Base-by-base conservation (phyloP, 2,329 filamentous ascomycete species). In the Thyridium curvatum region DNA sequence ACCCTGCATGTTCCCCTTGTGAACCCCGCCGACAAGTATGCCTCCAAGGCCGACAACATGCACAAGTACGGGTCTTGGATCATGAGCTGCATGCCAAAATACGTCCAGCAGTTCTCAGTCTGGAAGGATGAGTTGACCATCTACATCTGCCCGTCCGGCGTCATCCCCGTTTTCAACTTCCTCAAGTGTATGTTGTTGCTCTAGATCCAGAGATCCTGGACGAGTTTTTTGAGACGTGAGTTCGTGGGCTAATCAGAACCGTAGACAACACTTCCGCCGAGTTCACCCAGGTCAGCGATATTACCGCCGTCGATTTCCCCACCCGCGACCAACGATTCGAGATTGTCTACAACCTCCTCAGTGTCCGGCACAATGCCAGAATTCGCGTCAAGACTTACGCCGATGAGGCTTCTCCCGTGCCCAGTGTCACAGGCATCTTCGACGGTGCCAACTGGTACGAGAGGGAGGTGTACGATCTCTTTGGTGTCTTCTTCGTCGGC, bases 391-490 rank as follows among this genome's bases (percentile, higher is more conserved):
- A 98, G 82, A 98, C 93, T 35, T 98, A 98, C 61, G 90, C 91
- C 54, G 91, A 98, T 58, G 93, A 98, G 71, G 86, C 88, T 8
- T 87, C 87, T 4, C 90, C 93, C 2, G 88, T 98, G 0, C 93
- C 93, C 31, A 94, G 86, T 61, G 74, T 96, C 51, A 90, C 84
- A 35, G 68, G 77, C 45, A 74, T 98, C 33, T 98, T 85, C 61
- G 90, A 96, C 59, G 93, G 93, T 43, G 94, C 93, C 55, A 93
- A 97, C 67, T 98, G 93, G 93, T 97, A 94, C 62, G 93, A 98
- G 73, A 80, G 93, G 51, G 93, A 98, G 68, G 89, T 94, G 17
- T 97, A 97, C 68, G 93, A 98, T 65, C 66, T 98, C 55, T 98
- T 94, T 59, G 93, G 93, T 47, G 89, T 98, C 50, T 96, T 97